Conservation (phyloP, 768 basidiomycete genomes). For the Suillus subalutaceus region DNA sequence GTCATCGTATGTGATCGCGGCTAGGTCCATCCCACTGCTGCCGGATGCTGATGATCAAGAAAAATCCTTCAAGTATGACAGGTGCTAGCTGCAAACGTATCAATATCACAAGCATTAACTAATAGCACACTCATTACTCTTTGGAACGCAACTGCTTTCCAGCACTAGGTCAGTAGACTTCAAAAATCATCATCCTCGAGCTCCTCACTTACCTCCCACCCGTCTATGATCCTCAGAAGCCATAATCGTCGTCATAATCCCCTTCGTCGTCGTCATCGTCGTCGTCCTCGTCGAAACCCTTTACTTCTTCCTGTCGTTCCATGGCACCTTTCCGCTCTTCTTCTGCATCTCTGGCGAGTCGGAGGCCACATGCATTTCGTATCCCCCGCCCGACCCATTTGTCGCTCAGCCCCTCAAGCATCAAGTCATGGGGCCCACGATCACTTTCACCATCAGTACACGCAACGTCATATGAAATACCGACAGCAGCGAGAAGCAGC, state of each 20-base stretch:
- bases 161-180: neutral
- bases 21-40: neutral
- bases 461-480: neutral
- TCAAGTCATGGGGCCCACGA: neutral
- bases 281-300: neutral
- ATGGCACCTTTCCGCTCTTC: neutral
- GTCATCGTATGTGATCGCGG: neutral
- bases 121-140: neutral
- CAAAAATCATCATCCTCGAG: neutral
- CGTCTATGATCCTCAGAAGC: neutral
- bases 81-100: neutral
- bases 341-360: constrained; percentile 8
- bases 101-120: neutral
- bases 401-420: neutral
- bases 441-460: neutral
- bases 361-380: constrained; percentile 19
- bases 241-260: neutral
- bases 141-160: neutral
- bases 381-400: constrained; percentile 13
- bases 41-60: neutral
- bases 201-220: neutral
- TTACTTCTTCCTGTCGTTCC: constrained; percentile 1
- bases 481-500: neutral
- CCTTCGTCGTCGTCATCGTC: neutral
- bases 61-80: neutral